Evolutionary conservation across 2,329 filamentous ascomycete species (phyloP), one percentile per base, ranked within the genome.

Genomic region (Corynespora cassiicola): DNA sequence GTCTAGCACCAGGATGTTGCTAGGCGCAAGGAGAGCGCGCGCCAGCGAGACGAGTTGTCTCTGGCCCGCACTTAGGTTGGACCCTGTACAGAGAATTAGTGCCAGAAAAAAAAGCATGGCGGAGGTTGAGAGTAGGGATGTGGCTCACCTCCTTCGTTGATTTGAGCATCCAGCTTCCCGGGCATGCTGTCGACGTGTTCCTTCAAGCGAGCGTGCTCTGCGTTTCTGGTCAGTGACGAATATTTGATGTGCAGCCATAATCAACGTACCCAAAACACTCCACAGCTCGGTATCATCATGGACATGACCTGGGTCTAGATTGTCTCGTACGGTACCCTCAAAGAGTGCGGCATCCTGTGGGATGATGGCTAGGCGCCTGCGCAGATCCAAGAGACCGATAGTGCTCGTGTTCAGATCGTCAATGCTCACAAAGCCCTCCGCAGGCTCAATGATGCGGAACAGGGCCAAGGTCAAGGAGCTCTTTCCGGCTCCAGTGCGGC

Each of bases 331-430:
- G 7, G 87, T 91, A 33, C 91, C 91, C 69, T 95, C 90, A 59
- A 99, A 99, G 46, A 99, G 81, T 49, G 92, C 92, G 19, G 94
- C 92, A 71, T 99, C 95, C 67, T 99, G 94, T 4, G 95, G 94
- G 53, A 99, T 99, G 61, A 99, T 99, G 37, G 94, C 92, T 31
- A 99, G 77, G 41, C 94, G 85, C 38, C 91, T 82, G 38, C 94
- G 85, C 38, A 99, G 79, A 68, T 99, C 94, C 36, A 95, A 73
- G 36, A 99, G 74, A 3, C 94, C 94, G 60, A 99, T 96, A 3
- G 82, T 84, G 36, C 89, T 92, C 9, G 94, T 96, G 70, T 96
- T 88, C 36, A 99, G 74, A 29, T 82, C 80, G 70, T 99, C 94
- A 59, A 99, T 96, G 56, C 83, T 87, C 56, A 99, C 94, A 58